These are phyloP conservation scores for Papilionanthe hybrid DNA, from an alignment of 116 monocot genomes.

Conservation along the genomic window DNA sequence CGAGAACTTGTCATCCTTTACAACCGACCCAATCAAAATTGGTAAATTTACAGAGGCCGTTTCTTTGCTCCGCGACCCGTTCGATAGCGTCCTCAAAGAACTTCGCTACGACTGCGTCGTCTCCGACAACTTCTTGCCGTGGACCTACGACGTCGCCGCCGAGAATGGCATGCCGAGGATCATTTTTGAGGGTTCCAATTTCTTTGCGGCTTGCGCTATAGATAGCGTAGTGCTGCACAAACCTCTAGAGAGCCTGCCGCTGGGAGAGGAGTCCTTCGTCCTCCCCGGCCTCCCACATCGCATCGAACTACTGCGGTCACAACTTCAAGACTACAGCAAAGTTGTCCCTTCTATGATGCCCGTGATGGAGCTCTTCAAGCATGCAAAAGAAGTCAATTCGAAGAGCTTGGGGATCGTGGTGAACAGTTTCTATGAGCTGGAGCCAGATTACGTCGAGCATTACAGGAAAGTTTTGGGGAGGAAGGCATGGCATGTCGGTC, in stretches of 20 bases:
- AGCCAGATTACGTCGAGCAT: conserved; percentile 4
- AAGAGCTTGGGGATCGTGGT: background rate
- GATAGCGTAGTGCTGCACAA: background rate
- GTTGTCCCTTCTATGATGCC: background rate
- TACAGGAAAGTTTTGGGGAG: conserved; percentile 1
- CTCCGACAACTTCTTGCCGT: background rate
- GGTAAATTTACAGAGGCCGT: conserved; percentile 13
- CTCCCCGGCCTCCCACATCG: conserved; percentile 20
- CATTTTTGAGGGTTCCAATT: background rate
- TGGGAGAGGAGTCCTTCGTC: background rate
- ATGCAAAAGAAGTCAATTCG: no score
- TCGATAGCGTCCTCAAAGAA: background rate
- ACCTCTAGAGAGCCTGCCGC: background rate
- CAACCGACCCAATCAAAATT: background rate
- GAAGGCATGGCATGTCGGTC: conserved; percentile 14
- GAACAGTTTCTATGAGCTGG: conserved; percentile 12
- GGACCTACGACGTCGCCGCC: background rate
- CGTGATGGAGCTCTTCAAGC: no score
- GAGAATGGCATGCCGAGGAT: background rate
- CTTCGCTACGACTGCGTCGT: background rate
- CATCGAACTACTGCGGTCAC: conserved; percentile 15
- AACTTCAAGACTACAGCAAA: background rate
- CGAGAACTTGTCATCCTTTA: conserved; percentile 16
- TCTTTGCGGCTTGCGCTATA: conserved; percentile 13
- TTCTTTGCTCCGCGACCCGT: background rate